Conservation (phyloP, 2,329 filamentous ascomycete species). For the Myrmaecium sp. region DNA sequence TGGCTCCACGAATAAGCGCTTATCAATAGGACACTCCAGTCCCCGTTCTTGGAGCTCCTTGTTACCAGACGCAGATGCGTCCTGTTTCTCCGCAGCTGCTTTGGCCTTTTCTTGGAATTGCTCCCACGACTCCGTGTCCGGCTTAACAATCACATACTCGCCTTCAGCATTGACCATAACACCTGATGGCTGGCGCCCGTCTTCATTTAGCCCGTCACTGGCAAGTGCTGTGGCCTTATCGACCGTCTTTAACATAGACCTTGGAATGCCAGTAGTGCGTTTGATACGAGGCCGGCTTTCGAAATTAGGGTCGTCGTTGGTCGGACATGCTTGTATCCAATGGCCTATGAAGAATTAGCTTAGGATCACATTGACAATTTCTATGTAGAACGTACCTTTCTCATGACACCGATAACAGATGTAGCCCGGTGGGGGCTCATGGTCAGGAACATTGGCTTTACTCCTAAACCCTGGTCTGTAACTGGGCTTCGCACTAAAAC, state of each 20-base stretch:
- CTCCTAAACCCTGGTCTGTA: conserved; percentile 21
- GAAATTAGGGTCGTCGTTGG: conserved; percentile 94
- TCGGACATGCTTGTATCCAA: conserved; percentile 96
- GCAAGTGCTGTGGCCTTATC: conserved; percentile 67
- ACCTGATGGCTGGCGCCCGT: conserved; percentile 64
- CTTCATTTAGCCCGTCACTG: conserved; percentile 61
- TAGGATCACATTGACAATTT: background rate
- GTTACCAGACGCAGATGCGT: conserved; percentile 58
- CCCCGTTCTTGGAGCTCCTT: conserved; percentile 79
- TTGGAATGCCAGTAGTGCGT: conserved; percentile 89
- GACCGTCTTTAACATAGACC: conserved; percentile 87
- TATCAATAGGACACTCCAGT: conserved; percentile 88
- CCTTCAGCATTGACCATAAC: conserved; percentile 97
- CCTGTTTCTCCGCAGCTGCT: conserved; percentile 65
- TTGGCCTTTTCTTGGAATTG: conserved; percentile 91
- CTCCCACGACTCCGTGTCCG: conserved; percentile 92
- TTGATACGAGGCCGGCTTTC: conserved; percentile 89
- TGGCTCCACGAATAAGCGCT: conserved; percentile 94
- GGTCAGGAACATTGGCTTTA: conserved; percentile 73
- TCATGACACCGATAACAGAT: conserved; percentile 92
- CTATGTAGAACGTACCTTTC: conserved; percentile 40
- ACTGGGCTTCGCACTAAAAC: conserved; percentile 25
- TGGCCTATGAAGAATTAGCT: conserved; percentile 39
- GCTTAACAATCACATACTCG: conserved; percentile 91
- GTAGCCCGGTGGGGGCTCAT: conserved; percentile 84